Conservation (phyloP, 768 basidiomycete species). For the Imleria badia region DNA sequence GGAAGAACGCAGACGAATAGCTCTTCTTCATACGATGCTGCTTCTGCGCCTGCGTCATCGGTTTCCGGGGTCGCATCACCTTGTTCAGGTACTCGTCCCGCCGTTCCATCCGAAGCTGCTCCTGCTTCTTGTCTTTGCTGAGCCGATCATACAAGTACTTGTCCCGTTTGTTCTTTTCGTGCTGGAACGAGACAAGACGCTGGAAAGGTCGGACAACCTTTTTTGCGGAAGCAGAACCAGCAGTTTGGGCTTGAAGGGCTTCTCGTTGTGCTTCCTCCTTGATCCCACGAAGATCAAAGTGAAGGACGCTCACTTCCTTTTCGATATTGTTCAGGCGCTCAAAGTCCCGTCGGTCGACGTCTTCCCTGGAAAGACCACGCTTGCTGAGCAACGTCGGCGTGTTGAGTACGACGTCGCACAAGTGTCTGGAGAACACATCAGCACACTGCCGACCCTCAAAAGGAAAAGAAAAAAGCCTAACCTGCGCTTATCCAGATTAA, state of each 20-base stretch:
- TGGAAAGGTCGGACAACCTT: constrained; percentile 67
- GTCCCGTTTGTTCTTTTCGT: constrained; percentile 83
- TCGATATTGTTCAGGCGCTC: constrained; percentile 78
- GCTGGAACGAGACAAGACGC: constrained; percentile 58
- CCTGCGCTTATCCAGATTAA: constrained; percentile 86
- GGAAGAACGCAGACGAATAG: constrained; percentile 78
- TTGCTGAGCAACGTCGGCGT: constrained; percentile 45
- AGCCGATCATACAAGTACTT: constrained; percentile 64
- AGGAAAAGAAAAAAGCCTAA: constrained; percentile 30
- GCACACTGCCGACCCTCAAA: background rate
- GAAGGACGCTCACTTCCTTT: constrained; percentile 56
- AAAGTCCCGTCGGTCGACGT: constrained; percentile 63
- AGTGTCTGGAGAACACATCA: constrained; percentile 46
- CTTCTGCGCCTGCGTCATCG: constrained; percentile 55
- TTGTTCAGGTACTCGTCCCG: constrained; percentile 74
- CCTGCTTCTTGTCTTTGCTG: constrained; percentile 72
- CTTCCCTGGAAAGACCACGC: constrained; percentile 49
- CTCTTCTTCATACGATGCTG: constrained; percentile 87
- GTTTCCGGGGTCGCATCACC: constrained; percentile 62
- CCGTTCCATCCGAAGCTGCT: constrained; percentile 69
- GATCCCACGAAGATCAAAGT: constrained; percentile 71
- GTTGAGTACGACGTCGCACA: constrained; percentile 63
- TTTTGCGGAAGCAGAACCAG: constrained; percentile 48
- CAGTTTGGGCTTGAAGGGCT: constrained; percentile 43
- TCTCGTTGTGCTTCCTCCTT: constrained; percentile 76